Percentiles rank a stretch among this genome's conserved stretches.
Conservation (phyloP, 768 basidiomycete species). For the Termitomyces sp. region DNA sequence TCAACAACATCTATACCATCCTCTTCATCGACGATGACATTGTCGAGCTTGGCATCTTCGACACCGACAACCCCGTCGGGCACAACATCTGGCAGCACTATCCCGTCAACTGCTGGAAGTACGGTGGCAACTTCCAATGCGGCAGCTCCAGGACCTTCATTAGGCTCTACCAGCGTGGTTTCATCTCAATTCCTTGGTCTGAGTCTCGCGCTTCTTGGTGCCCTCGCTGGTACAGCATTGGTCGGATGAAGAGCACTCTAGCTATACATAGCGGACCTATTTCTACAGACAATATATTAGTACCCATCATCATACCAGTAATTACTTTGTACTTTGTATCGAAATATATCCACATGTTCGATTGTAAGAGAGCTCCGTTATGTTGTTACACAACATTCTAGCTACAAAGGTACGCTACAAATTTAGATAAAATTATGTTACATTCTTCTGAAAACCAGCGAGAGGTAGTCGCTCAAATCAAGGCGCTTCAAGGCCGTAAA, state of each 20-base stretch:
- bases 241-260: constrained; percentile 2
- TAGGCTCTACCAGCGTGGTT: not conserved
- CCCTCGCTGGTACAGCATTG: constrained; percentile 4
- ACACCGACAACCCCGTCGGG: constrained; percentile 7
- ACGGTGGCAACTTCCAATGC: constrained; percentile 12
- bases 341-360: too few relatives aligned
- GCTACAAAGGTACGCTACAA: constrained; percentile 12
- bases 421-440: constrained; percentile 5
- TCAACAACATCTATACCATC: constrained; percentile 7
- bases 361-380: too few relatives aligned
- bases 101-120: constrained; percentile 5
- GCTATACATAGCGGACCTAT: too few relatives aligned
- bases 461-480: not conserved
- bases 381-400: not conserved
- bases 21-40: not conserved
- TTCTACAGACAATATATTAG: not conserved
- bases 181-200: constrained; percentile 4
- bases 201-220: constrained; percentile 7
- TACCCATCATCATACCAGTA: not conserved
- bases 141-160: not conserved
- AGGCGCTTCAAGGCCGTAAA: not conserved
- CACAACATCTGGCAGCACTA: constrained; percentile 5
- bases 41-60: constrained; percentile 3
- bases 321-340: not conserved
- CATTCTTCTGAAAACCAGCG: not conserved